Evolutionary conservation across 2,329 filamentous ascomycete genomes (phyloP).

Genomic region (Elsinoe arachidis): DNA sequence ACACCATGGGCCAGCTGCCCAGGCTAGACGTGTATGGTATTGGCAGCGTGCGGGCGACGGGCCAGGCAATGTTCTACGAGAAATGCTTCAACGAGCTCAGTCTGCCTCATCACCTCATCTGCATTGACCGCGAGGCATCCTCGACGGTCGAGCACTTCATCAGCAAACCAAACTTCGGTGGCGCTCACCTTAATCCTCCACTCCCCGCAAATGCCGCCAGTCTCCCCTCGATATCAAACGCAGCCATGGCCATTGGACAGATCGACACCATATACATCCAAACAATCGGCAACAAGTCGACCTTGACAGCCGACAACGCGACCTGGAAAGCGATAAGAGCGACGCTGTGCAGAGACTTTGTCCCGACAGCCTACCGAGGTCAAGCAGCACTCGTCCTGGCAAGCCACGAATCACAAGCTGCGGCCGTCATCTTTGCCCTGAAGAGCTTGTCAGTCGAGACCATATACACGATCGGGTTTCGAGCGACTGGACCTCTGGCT

Average conservation of each 20-base stretch:
- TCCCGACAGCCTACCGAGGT: slow-evolving; percentile 70
- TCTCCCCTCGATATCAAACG: slow-evolving; percentile 60
- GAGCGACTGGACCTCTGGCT: slow-evolving; percentile 49
- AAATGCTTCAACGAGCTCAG: slow-evolving; percentile 56
- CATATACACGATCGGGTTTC: slow-evolving; percentile 79
- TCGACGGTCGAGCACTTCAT: slow-evolving; percentile 64
- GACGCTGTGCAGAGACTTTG: slow-evolving; percentile 70
- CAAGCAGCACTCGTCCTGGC: slow-evolving; percentile 69
- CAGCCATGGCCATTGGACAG: slow-evolving; percentile 68
- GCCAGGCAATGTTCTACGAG: slow-evolving; percentile 76
- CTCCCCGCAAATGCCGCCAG: slow-evolving; percentile 47
- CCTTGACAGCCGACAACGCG: slow-evolving; percentile 70
- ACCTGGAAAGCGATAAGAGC: slow-evolving; percentile 79
- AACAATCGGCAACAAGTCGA: slow-evolving; percentile 39
- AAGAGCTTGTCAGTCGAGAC: slow-evolving; percentile 66
- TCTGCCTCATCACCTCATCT: slow-evolving; percentile 72
- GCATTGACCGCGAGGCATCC: slow-evolving; percentile 61
- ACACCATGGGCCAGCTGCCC: slow-evolving; percentile 70
- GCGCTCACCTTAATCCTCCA: slow-evolving; percentile 70
- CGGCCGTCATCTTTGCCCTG: slow-evolving; percentile 69
- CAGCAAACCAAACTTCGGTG: slow-evolving; percentile 67
- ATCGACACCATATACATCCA: slow-evolving; percentile 72
- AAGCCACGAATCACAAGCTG: slow-evolving; percentile 64
- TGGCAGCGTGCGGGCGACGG: slow-evolving; percentile 61
- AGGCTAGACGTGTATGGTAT: slow-evolving; percentile 76